Evolutionary conservation across 257 asterid genomes (phyloP), one percentile per base, ranked within the genome.

Genomic region (Solanum bulbocastanum): DNA sequence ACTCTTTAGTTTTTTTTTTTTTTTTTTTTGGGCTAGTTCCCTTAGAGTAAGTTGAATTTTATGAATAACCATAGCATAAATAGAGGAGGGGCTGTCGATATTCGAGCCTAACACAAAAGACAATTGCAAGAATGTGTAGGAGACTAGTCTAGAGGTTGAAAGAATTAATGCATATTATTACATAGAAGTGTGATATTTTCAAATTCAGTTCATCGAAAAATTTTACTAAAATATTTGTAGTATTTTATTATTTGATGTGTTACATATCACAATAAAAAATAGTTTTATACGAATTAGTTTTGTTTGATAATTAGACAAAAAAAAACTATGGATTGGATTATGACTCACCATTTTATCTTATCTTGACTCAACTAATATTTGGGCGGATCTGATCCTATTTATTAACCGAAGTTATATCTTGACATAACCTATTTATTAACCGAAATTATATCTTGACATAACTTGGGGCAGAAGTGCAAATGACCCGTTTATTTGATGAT

Each of bases 381-480:
- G 1, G 16, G 15, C 1, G 7, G 32, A 4, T 65, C 1, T 5
- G 32, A 16, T 2, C 33, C 72, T 27, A 62, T 62, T 65, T 65
- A n/a, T 65, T 65, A 65, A 2, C 0, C 3, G 1, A 6, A 56
- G 1, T 3, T 3, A 8, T 56, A 3, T 3, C 2, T 22, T 0
- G 20, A 56, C 20, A 52, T 52, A 52, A 52, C 4, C 72, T 27
- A 62, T 62, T 65, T 65, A n/a, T 65, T 65, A 65, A 2, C 0
- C 3, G 1, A 6, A 56, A 0, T 3, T 3, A 8, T 56, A 3
- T 3, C 2, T 22, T 0, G 20, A 56, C 20, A 52, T 52, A 52
- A 58, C 66, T 8, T 8, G 4, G 25, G 25, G 4, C 25, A 18
- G 2, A 58, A 58, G 2, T 58, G 66, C 66, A 20, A 8, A 8